phyloP scores from a whole-genome alignment of 2,329 filamentous ascomycete genomes.

The Aspergillus sp. region DNA sequence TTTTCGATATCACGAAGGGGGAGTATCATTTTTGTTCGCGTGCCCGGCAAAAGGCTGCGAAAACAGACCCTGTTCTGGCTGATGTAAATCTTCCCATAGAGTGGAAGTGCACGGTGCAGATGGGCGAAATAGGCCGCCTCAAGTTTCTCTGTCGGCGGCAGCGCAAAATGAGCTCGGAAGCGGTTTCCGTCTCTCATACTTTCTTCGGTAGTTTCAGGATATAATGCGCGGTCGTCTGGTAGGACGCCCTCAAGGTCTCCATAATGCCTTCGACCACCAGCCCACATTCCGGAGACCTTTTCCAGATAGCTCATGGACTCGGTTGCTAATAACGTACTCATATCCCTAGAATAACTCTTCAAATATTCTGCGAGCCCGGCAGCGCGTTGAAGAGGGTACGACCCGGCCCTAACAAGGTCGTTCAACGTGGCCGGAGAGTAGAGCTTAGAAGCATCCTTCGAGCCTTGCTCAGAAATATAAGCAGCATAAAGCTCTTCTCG shows the following conservation, averaged over 20 bases:
- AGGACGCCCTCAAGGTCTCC: constrained; percentile 67
- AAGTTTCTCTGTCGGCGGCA: constrained; percentile 79
- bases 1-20: constrained; percentile 91
- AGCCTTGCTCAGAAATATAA: constrained; percentile 26
- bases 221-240: constrained; percentile 63
- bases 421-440: constrained; percentile 55
- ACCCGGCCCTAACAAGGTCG: constrained; percentile 60
- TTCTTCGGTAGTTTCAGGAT: constrained; percentile 57
- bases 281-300: constrained; percentile 97
- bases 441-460: constrained; percentile 19
- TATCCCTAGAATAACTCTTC: constrained; percentile 72
- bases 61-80: constrained; percentile 88
- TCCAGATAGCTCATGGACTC: constrained; percentile 96
- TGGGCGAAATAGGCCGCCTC: constrained; percentile 91
- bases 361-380: constrained; percentile 81
- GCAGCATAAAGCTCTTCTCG: constrained; percentile 16
- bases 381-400: constrained; percentile 80
- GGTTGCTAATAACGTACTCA: constrained; percentile 79
- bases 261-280: constrained; percentile 87
- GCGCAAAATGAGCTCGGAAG: constrained; percentile 85
- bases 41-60: constrained; percentile 83
- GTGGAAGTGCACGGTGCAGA: constrained; percentile 81
- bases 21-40: constrained; percentile 86
- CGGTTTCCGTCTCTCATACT: constrained; percentile 59
- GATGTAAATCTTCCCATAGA: constrained; percentile 96